Conservation (phyloP, 2,329 filamentous ascomycete genomes). For the Bipolaris cookei region DNA sequence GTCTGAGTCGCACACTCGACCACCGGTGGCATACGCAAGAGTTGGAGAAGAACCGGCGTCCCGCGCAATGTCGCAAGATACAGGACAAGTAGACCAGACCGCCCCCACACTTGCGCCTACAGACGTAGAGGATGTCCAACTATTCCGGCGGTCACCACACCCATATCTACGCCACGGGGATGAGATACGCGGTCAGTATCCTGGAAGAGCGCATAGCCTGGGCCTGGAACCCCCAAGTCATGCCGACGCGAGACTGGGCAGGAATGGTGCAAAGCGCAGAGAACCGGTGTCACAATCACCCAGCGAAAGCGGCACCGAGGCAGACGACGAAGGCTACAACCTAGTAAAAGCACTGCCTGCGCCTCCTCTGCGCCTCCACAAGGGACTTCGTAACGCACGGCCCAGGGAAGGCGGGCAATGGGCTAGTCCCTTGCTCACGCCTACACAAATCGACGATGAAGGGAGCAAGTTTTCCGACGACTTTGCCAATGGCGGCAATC, state of each 20-base stretch:
- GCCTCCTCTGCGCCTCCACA: constrained; percentile 73
- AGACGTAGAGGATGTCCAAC: constrained; percentile 41
- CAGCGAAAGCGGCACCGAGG: constrained; percentile 92
- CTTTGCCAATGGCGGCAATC: constrained; percentile 46
- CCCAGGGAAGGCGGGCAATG: constrained; percentile 46
- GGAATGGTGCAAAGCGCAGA: constrained; percentile 35
- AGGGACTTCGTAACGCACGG: constrained; percentile 70
- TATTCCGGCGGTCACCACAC: constrained; percentile 49
- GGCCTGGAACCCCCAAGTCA: constrained; percentile 22
- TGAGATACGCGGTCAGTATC: constrained; percentile 32
- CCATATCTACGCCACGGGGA: constrained; percentile 46
- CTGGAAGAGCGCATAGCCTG: constrained; percentile 4
- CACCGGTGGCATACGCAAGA: neutral
- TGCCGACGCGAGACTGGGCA: constrained; percentile 32
- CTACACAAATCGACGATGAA: constrained; percentile 56
- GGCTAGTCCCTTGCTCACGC: constrained; percentile 53
- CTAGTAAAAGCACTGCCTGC: constrained; percentile 85
- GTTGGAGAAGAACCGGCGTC: neutral
- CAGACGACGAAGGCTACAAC: constrained; percentile 82
- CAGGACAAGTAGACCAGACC: constrained; percentile 24
- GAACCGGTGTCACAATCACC: constrained; percentile 50
- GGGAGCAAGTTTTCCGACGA: constrained; percentile 46
- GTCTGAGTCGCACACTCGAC: neutral
- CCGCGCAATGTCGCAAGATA: constrained; percentile 14
- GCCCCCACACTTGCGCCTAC: constrained; percentile 26